Base-by-base conservation (phyloP, 2,329 filamentous ascomycete genomes). In the Penicillium sp. region DNA sequence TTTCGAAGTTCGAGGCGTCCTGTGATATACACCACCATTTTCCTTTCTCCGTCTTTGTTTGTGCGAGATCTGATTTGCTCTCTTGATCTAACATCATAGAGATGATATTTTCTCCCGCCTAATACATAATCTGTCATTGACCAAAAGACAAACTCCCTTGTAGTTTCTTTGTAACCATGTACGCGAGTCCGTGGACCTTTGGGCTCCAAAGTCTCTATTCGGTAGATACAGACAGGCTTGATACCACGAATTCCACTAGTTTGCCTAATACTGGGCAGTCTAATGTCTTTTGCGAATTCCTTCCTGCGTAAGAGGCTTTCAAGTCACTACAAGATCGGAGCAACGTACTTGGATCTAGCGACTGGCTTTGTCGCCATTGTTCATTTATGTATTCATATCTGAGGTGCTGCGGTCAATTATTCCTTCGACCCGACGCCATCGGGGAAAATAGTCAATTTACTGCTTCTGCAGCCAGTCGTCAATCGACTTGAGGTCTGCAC, bases 401-500 rank as follows among this genome's bases (percentile, higher is more conserved):
- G 14, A 16, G 14, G 37, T n/a, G 5, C 22, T 25, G 42, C 42
- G 14, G 5, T 13, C 42, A 14, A 7, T 45, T 4, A 1, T n/a
- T 5, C 10, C 10, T 33, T 11, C 16, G 11, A n/a, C 6, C 14
- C 3, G 10, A 26, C 14, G 16, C 25, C 26, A 30, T n/a, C 30
- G 1, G 6, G 1, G 2, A 25, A 30, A 7, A 7, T 25, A 16
- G 6, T 35, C 3, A 51, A 22, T 11, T 26, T 52, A 58, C 25
- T 45, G 22, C 25, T 22, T 45, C 40, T 45, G 35, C 49, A 35
- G 28, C 49, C 40, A 35, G 25, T 45, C 25, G 19, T 74, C 71
- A 66, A 74, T 49, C 35, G 70, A 68, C 59, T 62, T 62, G 55
- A 73, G 55, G 58, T 74, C 68, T 4, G 69, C 72, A 19, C 72